Base-by-base conservation (phyloP, 75 land plant species). In the Isoetes taiwanensis region DNA sequence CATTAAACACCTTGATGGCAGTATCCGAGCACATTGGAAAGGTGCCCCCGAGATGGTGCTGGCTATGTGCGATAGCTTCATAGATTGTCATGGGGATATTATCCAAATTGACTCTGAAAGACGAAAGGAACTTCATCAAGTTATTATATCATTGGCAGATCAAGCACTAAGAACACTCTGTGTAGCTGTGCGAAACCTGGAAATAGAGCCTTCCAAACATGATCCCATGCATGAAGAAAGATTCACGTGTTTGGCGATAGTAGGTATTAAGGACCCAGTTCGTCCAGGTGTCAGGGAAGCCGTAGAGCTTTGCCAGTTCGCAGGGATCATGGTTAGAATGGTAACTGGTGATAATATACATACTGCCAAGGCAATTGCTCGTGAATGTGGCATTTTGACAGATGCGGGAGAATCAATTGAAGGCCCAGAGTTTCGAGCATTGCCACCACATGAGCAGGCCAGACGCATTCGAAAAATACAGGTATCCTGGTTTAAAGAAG, bases 231-330 rank as follows among this genome's bases (percentile, higher is more conserved):
- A 19, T 19, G 50, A 46, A 19, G 50, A 46, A 19, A 23, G 50
- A 5, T 23, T 46, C 25, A 46, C 50, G 16, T 46, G 50, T 16
- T 19, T 46, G 16, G 50, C 50, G 4, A 46, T 46, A 6, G 50
- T 46, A 19, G 50, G 50, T 6, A 46, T 46, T 23, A 46, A 46
- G 19, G 50, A 46, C 23, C 50, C 50, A 46, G 16, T 16, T n/a
- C 5, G 50, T 19, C 50, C 50, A 19, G 50, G 50, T n/a, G n/a
- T n/a, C n/a, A n/a, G n/a, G n/a, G n/a, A n/a, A n/a, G 50, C 50
- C 23, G 50, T 46, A 19, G 21, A 19, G 8, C 16, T 6, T 5
- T 46, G 50, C 23, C 50, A 46, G 25, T 6, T 46, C 23, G 50
- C 50, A 6, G 50, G 50, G 8, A 46, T 46, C n/a, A n/a, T n/a